These are phyloP conservation scores for Syzygium syzygioides DNA, from an alignment of 441 rosid genomes.

Conservation along the genomic window DNA sequence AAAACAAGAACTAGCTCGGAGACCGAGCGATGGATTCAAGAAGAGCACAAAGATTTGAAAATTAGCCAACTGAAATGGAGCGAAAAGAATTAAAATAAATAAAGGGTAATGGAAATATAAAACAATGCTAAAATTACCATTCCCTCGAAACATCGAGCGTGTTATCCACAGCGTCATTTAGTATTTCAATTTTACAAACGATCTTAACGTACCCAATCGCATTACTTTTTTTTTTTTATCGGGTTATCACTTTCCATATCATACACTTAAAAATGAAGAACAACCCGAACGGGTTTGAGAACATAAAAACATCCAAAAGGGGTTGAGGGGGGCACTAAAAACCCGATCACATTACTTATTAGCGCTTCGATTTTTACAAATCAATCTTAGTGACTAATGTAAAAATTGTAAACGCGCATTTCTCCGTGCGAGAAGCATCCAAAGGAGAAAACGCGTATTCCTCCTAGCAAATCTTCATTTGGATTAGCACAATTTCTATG, in stretches of 20 bases:
- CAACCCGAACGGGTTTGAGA: too few species aligned
- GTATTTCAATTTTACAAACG: not conserved
- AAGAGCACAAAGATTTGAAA: not conserved
- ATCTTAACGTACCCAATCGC: not conserved
- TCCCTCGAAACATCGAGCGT: not conserved
- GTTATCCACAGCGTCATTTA: not conserved
- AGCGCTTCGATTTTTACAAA: not conserved
- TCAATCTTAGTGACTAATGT: not conserved
- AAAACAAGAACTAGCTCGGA: not conserved
- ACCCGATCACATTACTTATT: not conserved
- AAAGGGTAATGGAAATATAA: not conserved
- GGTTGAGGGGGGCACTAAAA: too few species aligned
- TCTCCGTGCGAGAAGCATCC: not conserved
- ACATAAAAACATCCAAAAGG: too few species aligned
- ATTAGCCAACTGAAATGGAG: not conserved
- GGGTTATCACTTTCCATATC: too few species aligned
- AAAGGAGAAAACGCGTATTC: not conserved
- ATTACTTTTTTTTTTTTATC: too few species aligned
- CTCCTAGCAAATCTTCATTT: not conserved
- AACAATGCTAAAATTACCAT: not conserved
- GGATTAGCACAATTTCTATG: not conserved
- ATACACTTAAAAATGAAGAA: too few species aligned
- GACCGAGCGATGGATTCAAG: not conserved
- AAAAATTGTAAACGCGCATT: not conserved
- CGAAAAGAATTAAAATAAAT: not conserved